phyloP scores from a whole-genome alignment of 2,329 filamentous ascomycete genomes.

The Venturia asperata region DNA sequence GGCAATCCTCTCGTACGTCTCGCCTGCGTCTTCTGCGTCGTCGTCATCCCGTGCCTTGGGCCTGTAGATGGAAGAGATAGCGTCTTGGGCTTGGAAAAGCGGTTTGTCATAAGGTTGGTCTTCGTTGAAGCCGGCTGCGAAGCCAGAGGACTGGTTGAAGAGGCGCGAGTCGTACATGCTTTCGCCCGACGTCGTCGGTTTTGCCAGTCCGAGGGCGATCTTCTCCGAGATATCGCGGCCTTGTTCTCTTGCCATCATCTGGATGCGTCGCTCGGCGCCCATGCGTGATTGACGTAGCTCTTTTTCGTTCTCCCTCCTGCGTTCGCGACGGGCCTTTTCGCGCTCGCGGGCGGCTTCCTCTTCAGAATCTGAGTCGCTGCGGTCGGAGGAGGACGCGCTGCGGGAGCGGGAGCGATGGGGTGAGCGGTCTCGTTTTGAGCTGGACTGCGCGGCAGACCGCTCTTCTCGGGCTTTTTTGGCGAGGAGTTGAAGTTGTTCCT shows the following conservation, averaged over 20 bases:
- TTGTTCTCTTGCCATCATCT: constrained; percentile 90
- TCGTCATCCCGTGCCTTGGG: constrained; percentile 66
- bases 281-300: constrained; percentile 90
- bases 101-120: constrained; percentile 97
- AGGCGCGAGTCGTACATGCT: constrained; percentile 95
- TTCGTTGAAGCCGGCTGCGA: constrained; percentile 90
- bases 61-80: constrained; percentile 88
- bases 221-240: constrained; percentile 97
- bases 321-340: constrained; percentile 69
- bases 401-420: constrained; percentile 30
- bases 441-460: constrained; percentile 43
- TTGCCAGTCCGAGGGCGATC: constrained; percentile 86
- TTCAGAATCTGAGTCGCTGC: constrained; percentile 30
- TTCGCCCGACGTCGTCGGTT: constrained; percentile 85
- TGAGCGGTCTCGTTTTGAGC: constrained; percentile 5
- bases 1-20: constrained; percentile 79
- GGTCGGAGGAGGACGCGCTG: constrained; percentile 36
- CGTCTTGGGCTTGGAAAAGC: constrained; percentile 90
- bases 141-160: constrained; percentile 90
- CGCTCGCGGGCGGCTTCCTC: constrained; percentile 68
- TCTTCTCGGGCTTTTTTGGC: constrained; percentile 91
- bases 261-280: constrained; percentile 84
- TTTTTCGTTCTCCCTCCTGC: constrained; percentile 73
- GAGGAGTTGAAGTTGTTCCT: constrained; percentile 79
- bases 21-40: constrained; percentile 70